Percentiles rank a stretch among this genome's conserved stretches.
phyloP scores from a whole-genome alignment of 164 flowering plant species.

The Houttuynia cordata region DNA sequence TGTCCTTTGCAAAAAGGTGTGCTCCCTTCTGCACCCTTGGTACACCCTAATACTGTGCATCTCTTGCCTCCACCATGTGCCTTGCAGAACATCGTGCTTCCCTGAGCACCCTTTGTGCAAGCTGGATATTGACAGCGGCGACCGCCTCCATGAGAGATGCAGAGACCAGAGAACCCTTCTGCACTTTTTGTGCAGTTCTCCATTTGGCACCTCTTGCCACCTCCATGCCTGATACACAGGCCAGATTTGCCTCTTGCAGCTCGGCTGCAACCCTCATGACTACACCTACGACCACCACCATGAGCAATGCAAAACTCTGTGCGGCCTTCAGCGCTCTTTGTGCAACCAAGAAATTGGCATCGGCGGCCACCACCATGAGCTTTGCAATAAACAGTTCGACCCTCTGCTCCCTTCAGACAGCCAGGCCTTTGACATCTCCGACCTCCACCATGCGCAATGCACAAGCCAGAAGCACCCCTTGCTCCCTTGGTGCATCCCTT shows the following conservation, averaged over 20 bases:
- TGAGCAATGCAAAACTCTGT: conserved; percentile 91
- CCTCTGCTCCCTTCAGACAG: conserved; percentile 92
- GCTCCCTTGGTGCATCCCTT: conserved; percentile 90
- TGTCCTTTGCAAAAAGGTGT: conserved; percentile 89
- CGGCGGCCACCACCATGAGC: conserved; percentile 98
- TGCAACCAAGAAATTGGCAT: conserved; percentile 79
- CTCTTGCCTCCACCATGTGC: conserved; percentile 95
- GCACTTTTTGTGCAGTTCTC: conserved; percentile 89
- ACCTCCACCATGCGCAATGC: conserved; percentile 96
- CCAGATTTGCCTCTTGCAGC: conserved; percentile 95
- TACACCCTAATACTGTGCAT: conserved; percentile 67
- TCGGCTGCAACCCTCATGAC: conserved; percentile 61
- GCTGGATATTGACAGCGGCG: conserved; percentile 57
- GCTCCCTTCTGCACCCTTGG: conserved; percentile 95
- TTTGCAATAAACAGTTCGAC: conserved; percentile 86
- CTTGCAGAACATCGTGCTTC: conserved; percentile 90
- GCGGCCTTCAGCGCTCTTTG: conserved; percentile 96
- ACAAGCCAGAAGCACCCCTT: conserved; percentile 93
- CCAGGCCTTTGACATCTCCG: conserved; percentile 75
- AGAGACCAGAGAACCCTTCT: conserved; percentile 88
- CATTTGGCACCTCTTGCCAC: conserved; percentile 88
- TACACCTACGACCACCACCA: conserved; percentile 92
- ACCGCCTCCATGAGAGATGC: conserved; percentile 97
- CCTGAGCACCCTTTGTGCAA: conserved; percentile 91
- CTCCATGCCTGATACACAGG: conserved; percentile 87